Conservation (phyloP, 176 grass and related monocot genomes). For the Phyllostachys edulis region DNA sequence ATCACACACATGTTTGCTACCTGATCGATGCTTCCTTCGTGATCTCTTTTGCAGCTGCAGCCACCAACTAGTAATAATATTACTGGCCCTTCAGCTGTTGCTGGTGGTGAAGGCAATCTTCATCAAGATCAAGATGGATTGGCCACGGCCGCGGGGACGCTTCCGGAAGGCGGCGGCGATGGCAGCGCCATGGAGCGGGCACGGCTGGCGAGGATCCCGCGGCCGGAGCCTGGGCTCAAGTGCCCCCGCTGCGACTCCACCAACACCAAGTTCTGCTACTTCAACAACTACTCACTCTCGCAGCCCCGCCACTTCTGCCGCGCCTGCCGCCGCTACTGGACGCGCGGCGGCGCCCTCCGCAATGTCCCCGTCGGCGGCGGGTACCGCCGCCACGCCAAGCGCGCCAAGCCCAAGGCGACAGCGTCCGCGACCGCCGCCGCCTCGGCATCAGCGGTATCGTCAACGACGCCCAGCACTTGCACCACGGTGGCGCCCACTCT, state of each 20-base stretch:
- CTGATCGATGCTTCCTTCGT: neutral
- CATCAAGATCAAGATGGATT: neutral
- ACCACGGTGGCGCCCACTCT: neutral
- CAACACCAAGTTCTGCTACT: slow-evolving; percentile 96
- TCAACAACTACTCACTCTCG: slow-evolving; percentile 85
- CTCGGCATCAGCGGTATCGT: neutral
- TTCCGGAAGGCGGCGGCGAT: neutral
- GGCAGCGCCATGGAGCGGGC: slow-evolving; percentile 3
- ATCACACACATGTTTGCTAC: neutral
- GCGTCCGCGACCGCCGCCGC: neutral
- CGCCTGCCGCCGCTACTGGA: slow-evolving; percentile 94
- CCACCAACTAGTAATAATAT: neutral
- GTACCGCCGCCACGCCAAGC: slow-evolving; percentile 47
- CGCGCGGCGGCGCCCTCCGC: slow-evolving; percentile 71
- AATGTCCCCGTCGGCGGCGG: slow-evolving; percentile 60
- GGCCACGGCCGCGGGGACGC: neutral
- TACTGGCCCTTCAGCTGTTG: neutral
- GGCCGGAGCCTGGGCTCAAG: slow-evolving; percentile 45
- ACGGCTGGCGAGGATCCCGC: slow-evolving; percentile 37
- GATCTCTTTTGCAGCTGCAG: slow-evolving; percentile 36
- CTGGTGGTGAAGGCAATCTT: neutral
- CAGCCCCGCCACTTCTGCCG: slow-evolving; percentile 91
- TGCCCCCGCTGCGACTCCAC: slow-evolving; percentile 74
- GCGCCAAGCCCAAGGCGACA: slow-evolving; percentile 17
- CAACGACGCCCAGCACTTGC: neutral